Conservation (phyloP, 768 basidiomycete genomes). For the Nidula microcarpa region DNA sequence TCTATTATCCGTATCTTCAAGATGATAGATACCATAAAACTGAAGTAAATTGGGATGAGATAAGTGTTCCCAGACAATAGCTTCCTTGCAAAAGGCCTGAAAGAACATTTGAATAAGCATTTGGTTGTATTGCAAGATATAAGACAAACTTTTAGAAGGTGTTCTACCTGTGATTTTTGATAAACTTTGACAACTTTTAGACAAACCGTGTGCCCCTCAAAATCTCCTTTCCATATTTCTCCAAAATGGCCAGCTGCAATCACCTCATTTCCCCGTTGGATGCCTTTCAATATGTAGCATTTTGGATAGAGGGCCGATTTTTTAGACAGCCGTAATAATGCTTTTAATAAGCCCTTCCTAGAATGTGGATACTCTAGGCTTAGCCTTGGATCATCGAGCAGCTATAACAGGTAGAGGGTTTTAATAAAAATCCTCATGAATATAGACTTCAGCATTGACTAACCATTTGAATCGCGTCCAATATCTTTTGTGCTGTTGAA, state of each 20-base stretch:
- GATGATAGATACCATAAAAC: not conserved
- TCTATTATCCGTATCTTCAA: not conserved
- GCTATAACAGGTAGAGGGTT: not conserved
- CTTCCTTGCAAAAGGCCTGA: not conserved
- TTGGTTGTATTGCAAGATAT: too few relatives aligned
- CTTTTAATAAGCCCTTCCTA: not conserved
- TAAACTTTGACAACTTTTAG: conserved; percentile 1
- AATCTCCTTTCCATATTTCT: conserved; percentile 1
- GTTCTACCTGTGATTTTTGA: not conserved
- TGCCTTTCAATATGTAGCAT: not conserved
- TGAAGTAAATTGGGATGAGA: not conserved
- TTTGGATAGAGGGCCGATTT: not conserved
- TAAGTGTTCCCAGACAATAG: not conserved
- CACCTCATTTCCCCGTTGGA: not conserved
- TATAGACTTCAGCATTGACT: not conserved
- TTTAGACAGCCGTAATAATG: conserved; percentile 1
- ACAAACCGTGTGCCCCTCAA: not conserved
- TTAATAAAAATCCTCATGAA: not conserved
- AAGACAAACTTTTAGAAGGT: not conserved
- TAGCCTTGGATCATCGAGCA: not conserved
- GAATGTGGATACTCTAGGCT: not conserved
- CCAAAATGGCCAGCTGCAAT: conserved; percentile 2
- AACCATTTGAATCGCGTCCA: not conserved
- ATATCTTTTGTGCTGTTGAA: not conserved
- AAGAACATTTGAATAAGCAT: not conserved